phyloP scores from a whole-genome alignment of 192 early-diverging fungal genomes.

The Linnemannia elongata region DNA sequence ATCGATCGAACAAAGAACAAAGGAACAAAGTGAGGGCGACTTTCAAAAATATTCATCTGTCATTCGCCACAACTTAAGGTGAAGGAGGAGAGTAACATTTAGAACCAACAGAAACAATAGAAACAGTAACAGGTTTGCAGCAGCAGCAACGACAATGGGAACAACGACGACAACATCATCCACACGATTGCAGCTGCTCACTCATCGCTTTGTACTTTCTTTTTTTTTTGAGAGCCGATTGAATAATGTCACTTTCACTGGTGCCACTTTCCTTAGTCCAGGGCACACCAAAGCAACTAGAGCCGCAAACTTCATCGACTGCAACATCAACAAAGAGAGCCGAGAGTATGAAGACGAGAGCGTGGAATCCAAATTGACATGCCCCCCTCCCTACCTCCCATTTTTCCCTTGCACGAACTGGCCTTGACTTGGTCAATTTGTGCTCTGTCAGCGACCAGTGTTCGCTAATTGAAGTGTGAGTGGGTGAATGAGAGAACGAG shows the following conservation, averaged over 20 bases:
- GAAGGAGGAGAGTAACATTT: background rate
- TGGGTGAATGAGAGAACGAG: background rate
- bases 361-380: background rate
- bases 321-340: slow-evolving; percentile 8
- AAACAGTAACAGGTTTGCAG: background rate
- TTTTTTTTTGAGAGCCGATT: slow-evolving; percentile 2
- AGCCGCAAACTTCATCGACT: background rate
- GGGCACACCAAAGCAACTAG: background rate
- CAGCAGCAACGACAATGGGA: background rate
- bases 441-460: background rate
- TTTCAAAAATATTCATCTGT: background rate
- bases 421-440: background rate
- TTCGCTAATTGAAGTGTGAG: background rate
- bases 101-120: background rate
- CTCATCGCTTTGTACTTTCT: background rate
- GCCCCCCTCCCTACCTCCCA: background rate
- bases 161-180: background rate
- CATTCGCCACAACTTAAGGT: background rate
- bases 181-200: background rate
- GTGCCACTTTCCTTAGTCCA: background rate
- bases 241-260: background rate
- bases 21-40: background rate
- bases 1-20: background rate
- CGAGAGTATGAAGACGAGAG: background rate
- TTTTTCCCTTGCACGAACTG: background rate